phyloP scores from a whole-genome alignment of 2,329 filamentous ascomycete genomes.

The Paracorniculantispora psalliotae region DNA sequence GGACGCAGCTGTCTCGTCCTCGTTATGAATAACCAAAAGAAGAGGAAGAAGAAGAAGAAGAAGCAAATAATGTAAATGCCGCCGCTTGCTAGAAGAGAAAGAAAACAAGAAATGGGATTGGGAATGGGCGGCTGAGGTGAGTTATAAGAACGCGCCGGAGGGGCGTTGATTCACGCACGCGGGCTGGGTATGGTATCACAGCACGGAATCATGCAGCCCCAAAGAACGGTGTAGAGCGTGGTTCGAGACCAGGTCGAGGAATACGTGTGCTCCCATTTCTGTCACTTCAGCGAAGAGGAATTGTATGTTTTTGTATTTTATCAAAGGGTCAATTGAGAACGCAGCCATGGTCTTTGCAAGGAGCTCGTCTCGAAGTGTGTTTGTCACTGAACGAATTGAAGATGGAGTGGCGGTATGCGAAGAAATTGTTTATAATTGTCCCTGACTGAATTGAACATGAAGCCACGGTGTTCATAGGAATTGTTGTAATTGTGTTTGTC shows the following conservation, averaged over 20 bases:
- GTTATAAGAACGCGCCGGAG: not conserved
- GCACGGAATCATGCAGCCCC: not conserved
- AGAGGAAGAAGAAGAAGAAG: not conserved
- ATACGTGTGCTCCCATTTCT: too few species aligned
- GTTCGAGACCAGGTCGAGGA: not conserved
- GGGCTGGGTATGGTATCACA: not conserved
- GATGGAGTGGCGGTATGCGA: too few species aligned
- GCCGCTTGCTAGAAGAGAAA: not conserved
- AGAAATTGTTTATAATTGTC: too few species aligned
- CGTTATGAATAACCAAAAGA: not conserved
- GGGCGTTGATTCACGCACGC: conserved; percentile 2
- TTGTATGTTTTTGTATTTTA: not conserved
- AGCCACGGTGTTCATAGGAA: too few species aligned
- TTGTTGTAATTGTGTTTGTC: too few species aligned
- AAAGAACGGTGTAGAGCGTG: conserved; percentile 4
- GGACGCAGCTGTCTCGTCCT: not conserved
- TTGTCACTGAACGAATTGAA: too few species aligned
- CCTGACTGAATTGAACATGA: too few species aligned
- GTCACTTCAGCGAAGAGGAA: not conserved
- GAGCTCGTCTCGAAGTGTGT: too few species aligned
- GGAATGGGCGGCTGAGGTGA: not conserved
- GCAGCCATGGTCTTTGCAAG: too few species aligned
- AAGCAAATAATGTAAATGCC: not conserved
- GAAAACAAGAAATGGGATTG: not conserved
- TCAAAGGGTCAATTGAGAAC: too few species aligned